Evolutionary conservation across 2,329 filamentous ascomycete genomes (phyloP), one percentile per base, ranked within the genome.

Genomic region (Incumbomyces delicatus): DNA sequence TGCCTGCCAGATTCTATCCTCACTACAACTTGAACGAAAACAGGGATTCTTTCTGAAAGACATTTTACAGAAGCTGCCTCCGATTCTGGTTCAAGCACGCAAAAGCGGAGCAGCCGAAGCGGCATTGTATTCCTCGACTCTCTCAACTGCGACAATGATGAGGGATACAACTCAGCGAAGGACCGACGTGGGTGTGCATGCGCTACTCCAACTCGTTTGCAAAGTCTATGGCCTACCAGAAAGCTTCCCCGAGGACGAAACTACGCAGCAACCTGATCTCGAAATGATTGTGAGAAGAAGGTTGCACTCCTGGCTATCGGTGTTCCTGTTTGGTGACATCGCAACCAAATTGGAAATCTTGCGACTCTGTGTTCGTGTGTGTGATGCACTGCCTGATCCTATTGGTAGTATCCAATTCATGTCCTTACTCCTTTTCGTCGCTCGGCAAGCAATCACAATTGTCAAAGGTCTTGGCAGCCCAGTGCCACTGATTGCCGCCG

Each of bases 101-200:
- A 95, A 94, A 39, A 77, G 90, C 40, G 90, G 90, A 29, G 92
- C 92, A 34, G 89, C 92, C n/a, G 92, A 96, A 61, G 86, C 92
- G 59, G 92, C 90, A 2, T 87, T 98, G 31, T 90, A 96, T 66
- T 92, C 92, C 34, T 90, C 90, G 14, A 87, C 90, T 8, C 69
- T 92, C 27, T 83, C 80, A 48, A 63, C 67, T 53, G 69, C 76
- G 10, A 22, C 40, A 2, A 27, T 4, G 22, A 5, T 8, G 5
- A 8, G 8, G 8, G 47, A 53, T 33, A 51, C 53, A 13, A 44
- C 49, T 14, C 48, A 54, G 29, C 45, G 45, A 16, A 49, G 51
- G 46, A 57, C 61, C 33, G 64, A 66, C 41, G 58, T 58, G 41
- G 69, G 67, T 2, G 65, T 71, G 18, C 63, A 64, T 32, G 58